A percentile compares a stretch with the other conserved stretches of the same genome.
These are phyloP conservation scores for Aspergillus mulundensis DNA, from an alignment of 495 filamentous ascomycete species.

Conservation along the genomic window DNA sequence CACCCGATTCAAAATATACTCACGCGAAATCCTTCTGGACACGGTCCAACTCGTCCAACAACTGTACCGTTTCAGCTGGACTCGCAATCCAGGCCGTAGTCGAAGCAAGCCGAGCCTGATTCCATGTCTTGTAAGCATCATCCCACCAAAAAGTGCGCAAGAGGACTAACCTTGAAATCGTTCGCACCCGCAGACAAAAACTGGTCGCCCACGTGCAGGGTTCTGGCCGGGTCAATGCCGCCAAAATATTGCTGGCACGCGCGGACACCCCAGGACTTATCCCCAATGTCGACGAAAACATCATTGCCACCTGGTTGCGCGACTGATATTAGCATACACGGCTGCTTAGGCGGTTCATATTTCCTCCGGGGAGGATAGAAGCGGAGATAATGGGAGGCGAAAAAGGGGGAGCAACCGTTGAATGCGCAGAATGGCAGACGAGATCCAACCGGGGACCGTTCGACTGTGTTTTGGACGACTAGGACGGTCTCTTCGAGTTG, in stretches of 20 bases:
- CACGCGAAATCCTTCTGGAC: constrained; percentile 6
- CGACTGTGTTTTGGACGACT: constrained; percentile 85
- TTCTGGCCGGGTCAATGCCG: constrained; percentile 58
- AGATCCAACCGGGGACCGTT: constrained; percentile 65
- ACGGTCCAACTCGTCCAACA: constrained; percentile 71
- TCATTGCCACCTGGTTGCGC: constrained; percentile 67
- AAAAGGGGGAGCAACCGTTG: constrained; percentile 55
- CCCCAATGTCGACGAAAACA: constrained; percentile 98
- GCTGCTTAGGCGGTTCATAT: background rate
- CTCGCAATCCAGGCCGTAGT: constrained; percentile 88
- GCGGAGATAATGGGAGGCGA: background rate
- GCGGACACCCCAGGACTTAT: constrained; percentile 92
- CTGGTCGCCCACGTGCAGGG: constrained; percentile 89
- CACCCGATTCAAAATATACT: background rate
- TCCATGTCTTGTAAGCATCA: background rate
- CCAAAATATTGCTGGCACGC: constrained; percentile 92
- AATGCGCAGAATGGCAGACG: constrained; percentile 94
- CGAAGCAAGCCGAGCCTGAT: constrained; percentile 57
- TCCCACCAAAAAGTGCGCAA: background rate
- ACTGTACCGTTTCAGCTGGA: constrained; percentile 80
- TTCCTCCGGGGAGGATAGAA: background rate
- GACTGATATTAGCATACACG: background rate
- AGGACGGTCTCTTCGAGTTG: constrained; percentile 94
- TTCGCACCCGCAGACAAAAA: constrained; percentile 94
- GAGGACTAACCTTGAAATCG: constrained; percentile 73